phyloP scores from a whole-genome alignment of 129 eudicot genomes.

The Pseudognaphalium luteoalbum region DNA sequence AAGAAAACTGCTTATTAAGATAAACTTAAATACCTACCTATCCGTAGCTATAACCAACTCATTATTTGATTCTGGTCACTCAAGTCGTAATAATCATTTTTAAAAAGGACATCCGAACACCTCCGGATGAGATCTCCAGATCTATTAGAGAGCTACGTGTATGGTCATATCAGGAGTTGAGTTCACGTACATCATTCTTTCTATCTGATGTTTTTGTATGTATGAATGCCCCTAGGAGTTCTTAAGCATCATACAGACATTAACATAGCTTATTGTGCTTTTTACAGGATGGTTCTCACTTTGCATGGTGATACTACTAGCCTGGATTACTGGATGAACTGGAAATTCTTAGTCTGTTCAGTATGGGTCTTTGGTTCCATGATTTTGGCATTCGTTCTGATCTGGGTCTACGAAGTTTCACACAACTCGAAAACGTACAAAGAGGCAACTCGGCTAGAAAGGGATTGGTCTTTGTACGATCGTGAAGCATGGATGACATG shows the following conservation, averaged over 20 bases:
- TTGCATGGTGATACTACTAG: slow-evolving; percentile 51
- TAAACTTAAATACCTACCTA: not conserved
- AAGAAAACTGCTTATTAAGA: slow-evolving; percentile 12
- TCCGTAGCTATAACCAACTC: not conserved
- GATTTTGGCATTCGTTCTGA: slow-evolving; percentile 43
- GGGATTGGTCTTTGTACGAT: slow-evolving; percentile 40
- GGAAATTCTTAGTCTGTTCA: slow-evolving; percentile 73
- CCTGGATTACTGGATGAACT: slow-evolving; percentile 85
- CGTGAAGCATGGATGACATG: slow-evolving; percentile 90
- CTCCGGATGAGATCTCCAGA: slow-evolving; percentile 1
- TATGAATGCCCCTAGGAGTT: not conserved
- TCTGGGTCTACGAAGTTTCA: slow-evolving; percentile 61
- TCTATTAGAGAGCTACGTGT: slow-evolving; percentile 9
- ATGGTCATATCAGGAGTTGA: not conserved
- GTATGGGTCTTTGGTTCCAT: slow-evolving; percentile 53
- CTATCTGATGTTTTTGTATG: not conserved
- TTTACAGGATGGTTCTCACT: slow-evolving; percentile 57
- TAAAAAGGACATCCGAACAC: not conserved
- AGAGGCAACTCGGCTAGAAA: slow-evolving; percentile 36
- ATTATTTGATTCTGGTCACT: not conserved
- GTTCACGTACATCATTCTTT: not conserved
- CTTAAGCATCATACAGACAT: slow-evolving; percentile 12
- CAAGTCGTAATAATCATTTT: slow-evolving; percentile 2
- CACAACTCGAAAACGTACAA: slow-evolving; percentile 38
- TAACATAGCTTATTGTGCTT: slow-evolving; percentile 21